Conservation (phyloP, 192 early-diverging fungal species). For the Funneliformis mosseae region DNA sequence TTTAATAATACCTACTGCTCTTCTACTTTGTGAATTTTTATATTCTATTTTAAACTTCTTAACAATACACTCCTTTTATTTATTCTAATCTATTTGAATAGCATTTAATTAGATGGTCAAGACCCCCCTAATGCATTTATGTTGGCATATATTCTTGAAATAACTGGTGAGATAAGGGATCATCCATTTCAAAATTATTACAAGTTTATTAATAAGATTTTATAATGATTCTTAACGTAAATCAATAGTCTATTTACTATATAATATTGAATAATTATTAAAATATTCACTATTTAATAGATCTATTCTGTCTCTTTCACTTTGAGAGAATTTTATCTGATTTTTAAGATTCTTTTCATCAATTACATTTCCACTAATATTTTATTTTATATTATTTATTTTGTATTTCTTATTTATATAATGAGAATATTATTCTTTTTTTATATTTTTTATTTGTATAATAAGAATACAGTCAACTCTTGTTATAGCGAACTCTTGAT, state of each 20-base stretch:
- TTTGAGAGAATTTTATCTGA: constrained; percentile 8
- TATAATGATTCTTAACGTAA: neutral
- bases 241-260: neutral
- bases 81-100: neutral
- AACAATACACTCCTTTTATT: neutral
- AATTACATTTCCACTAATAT: neutral
- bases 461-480: too few relatives aligned
- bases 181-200: neutral
- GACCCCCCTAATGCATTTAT: neutral
- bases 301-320: neutral
- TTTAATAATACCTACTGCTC: neutral
- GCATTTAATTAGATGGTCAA: neutral
- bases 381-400: too few relatives aligned
- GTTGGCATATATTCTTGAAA: neutral
- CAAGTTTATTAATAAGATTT: neutral
- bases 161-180: neutral
- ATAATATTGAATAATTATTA: neutral
- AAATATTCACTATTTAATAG: neutral
- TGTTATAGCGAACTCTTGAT: too few relatives aligned
- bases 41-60: constrained; percentile 12
- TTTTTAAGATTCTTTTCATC: neutral
- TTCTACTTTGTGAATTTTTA: neutral
- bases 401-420: too few relatives aligned
- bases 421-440: too few relatives aligned
- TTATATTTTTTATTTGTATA: too few relatives aligned